Conservation (phyloP, 2,329 filamentous ascomycete genomes). For the Paraphoma chrysanthemicola region DNA sequence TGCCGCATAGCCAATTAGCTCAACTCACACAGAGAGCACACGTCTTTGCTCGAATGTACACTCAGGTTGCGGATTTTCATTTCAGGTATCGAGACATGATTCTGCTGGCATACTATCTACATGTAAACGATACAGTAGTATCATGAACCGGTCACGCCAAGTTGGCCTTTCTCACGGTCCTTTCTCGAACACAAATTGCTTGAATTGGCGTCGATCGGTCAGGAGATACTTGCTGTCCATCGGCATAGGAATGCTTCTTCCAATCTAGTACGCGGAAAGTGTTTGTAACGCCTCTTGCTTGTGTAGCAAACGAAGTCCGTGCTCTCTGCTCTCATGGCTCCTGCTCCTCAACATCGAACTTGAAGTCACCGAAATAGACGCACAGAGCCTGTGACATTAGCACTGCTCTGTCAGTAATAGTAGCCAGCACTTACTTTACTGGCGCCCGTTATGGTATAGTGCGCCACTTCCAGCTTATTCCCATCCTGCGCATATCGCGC, state of each 20-base stretch:
- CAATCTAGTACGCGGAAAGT: background rate
- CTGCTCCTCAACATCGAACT: slow-evolving; percentile 38
- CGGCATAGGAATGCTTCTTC: too few species aligned
- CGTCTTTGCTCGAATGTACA: background rate
- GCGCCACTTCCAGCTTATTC: slow-evolving; percentile 53
- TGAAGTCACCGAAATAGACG: slow-evolving; percentile 64
- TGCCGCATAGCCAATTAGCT: slow-evolving; percentile 2
- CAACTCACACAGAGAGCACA: background rate
- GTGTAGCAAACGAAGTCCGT: background rate
- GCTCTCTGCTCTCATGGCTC: slow-evolving; percentile 5
- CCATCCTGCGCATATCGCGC: slow-evolving; percentile 41
- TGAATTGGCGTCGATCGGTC: too few species aligned
- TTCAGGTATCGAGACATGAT: too few species aligned
- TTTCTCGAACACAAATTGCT: too few species aligned
- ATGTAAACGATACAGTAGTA: too few species aligned
- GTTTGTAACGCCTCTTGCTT: background rate
- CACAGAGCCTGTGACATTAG: slow-evolving; percentile 57
- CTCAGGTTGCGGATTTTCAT: too few species aligned
- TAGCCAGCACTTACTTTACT: slow-evolving; percentile 70
- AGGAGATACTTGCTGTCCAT: too few species aligned
- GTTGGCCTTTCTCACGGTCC: too few species aligned
- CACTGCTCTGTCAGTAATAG: background rate
- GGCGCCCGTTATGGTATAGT: slow-evolving; percentile 90
- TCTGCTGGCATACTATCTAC: too few species aligned
- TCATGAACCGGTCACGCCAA: too few species aligned